Conservation (phyloP, 2,329 filamentous ascomycete species). For the Ophiosphaerella narmari region DNA sequence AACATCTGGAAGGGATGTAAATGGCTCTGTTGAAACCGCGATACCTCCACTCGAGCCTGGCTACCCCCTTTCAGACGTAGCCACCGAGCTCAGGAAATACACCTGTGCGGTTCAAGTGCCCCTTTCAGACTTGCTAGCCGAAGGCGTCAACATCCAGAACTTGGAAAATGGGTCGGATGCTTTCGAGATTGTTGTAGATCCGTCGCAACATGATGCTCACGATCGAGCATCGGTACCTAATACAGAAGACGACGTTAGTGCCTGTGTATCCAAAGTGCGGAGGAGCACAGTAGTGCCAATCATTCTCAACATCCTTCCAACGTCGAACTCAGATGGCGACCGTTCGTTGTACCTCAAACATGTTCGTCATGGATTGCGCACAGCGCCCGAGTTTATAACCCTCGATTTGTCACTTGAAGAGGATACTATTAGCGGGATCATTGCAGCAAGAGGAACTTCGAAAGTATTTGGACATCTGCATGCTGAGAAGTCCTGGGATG, state of each 20-base stretch:
- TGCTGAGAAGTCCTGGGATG: slow-evolving; percentile 59
- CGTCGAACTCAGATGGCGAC: slow-evolving; percentile 30
- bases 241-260: slow-evolving; percentile 56
- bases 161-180: slow-evolving; percentile 70
- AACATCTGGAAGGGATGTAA: slow-evolving; percentile 55
- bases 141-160: slow-evolving; percentile 64
- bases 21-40: slow-evolving; percentile 17
- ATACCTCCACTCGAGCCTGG: slow-evolving; percentile 65
- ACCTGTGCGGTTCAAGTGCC: slow-evolving; percentile 70
- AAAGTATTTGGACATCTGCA: slow-evolving; percentile 65
- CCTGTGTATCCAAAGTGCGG: slow-evolving; percentile 63
- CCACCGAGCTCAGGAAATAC: slow-evolving; percentile 64
- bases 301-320: slow-evolving; percentile 45
- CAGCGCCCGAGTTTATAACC: slow-evolving; percentile 64
- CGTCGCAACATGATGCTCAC: slow-evolving; percentile 17
- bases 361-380: slow-evolving; percentile 62
- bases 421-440: slow-evolving; percentile 55
- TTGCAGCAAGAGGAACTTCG: slow-evolving; percentile 58
- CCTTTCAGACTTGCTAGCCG: slow-evolving; percentile 60
- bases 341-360: slow-evolving; percentile 59
- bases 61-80: slow-evolving; percentile 67
- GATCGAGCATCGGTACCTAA: slow-evolving; percentile 17
- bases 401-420: slow-evolving; percentile 65
- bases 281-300: slow-evolving; percentile 62
- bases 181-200: slow-evolving; percentile 64